A percentile compares a stretch with the other conserved stretches of the same genome.
Evolutionary conservation across 2,329 filamentous ascomycete species (phyloP).

Genomic region (Elsinoe batatas): DNA sequence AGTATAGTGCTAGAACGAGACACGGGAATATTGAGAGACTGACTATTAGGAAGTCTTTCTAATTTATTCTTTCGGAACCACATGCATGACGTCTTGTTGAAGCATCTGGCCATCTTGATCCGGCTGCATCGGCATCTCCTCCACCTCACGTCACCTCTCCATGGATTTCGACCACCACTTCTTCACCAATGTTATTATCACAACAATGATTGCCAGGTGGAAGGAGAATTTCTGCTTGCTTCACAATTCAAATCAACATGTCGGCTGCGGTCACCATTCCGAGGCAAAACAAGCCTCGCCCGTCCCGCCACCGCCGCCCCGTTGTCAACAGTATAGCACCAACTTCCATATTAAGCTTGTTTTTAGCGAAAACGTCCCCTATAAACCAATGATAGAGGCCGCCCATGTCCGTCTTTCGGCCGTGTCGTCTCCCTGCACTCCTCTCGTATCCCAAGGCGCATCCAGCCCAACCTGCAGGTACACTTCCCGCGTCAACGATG

Average conservation of each 20-base stretch:
- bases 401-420: neutral
- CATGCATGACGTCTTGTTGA: constrained; percentile 1
- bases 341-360: neutral
- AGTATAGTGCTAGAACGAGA: neutral
- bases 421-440: neutral
- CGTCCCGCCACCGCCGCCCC: neutral
- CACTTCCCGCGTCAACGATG: neutral
- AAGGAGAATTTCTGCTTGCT: too few relatives aligned
- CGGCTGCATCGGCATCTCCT: constrained; percentile 2
- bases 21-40: neutral
- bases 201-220: too few relatives aligned
- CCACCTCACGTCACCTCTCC: neutral
- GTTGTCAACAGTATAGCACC: neutral
- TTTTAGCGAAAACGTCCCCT: neutral
- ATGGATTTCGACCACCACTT: too few relatives aligned
- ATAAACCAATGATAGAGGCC: neutral
- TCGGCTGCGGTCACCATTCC: too few relatives aligned
- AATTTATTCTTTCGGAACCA: neutral
- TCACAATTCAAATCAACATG: too few relatives aligned
- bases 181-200: too few relatives aligned
- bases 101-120: neutral
- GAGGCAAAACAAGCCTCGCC: too few relatives aligned
- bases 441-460: neutral
- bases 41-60: neutral
- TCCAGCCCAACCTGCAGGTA: constrained; percentile 1